phyloP scores from a whole-genome alignment of 176 grass and related monocot species.

The Zoysia japonica region DNA sequence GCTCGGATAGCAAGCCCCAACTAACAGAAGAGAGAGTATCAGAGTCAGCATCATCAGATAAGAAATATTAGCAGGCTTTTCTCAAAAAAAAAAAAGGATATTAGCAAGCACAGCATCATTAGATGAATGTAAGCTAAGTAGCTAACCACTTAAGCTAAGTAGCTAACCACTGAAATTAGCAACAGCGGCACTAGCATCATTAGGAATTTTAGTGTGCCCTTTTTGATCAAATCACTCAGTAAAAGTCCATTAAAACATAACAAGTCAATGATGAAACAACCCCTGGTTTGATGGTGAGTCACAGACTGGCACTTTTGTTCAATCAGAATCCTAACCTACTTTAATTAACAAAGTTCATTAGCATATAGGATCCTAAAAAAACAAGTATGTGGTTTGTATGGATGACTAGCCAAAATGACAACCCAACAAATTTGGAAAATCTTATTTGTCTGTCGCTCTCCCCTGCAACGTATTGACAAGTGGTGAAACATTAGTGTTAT shows the following conservation, averaged over 20 bases:
- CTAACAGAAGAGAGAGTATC: constrained; percentile 38
- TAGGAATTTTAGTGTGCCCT: neutral
- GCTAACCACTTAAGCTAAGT: too few relatives aligned
- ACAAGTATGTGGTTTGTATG: neutral
- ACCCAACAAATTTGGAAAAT: neutral
- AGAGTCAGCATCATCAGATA: constrained; percentile 11
- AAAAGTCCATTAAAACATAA: neutral
- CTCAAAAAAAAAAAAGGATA: neutral
- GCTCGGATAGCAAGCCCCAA: constrained; percentile 79
- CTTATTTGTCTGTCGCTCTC: neutral
- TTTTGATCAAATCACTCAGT: neutral
- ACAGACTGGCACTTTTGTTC: neutral
- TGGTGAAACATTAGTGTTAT: neutral
- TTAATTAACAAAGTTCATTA: neutral
- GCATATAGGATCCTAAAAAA: neutral
- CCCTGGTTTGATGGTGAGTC: neutral
- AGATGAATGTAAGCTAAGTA: constrained; percentile 11
- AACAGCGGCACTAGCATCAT: neutral
- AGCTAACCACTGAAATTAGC: neutral
- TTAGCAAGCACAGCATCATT: neutral
- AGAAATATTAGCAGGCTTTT: neutral
- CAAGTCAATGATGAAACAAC: neutral
- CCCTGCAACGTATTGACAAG: neutral
- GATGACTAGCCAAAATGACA: neutral
- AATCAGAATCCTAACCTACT: neutral